Evolutionary conservation across 1,284 basidiomycete species (phyloP), one percentile per base, ranked within the genome.

Genomic region (Stygiomarasmius scandens): DNA sequence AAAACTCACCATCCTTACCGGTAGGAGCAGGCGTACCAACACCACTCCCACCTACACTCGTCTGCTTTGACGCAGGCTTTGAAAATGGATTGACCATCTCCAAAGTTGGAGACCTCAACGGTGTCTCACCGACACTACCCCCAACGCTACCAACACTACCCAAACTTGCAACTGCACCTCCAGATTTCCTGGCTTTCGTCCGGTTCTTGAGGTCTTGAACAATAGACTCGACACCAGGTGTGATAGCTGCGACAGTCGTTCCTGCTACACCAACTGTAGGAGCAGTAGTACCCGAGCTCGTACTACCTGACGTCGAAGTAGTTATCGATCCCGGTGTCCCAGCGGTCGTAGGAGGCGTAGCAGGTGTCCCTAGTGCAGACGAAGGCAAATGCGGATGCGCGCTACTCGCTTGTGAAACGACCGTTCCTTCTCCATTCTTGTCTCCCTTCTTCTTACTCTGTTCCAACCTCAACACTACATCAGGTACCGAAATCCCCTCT

Each of bases 121-220:
- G 49, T 27, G 56, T 29, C 11, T 51, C 38, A 46, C 32, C 22
- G 12, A 47, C 44, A 27, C 51, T 43, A 12, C 43, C 34, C 4
- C 25, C 46, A 8, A 19, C 19, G 20, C 11, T 12, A 14, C 9
- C 22, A n/a, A 16, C 22, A 4, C 56, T 52, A 9, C 58, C 32
- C 14, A 20, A 45, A 34, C 24, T 44, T 2, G 59, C 25, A 20
- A 32, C 47, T 22, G 47, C 23, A 20, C 22, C 34, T 8, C 44
- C 47, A 45, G 20, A 24, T 25, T 43, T 48, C 36, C 49, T 41
- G 23, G 49, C 27, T 63, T 68, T 51, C 50, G 83, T 84, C 76
- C 87, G 89, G 68, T 81, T 83, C 62, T 78, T 83, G 50, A 92
- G 78, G 70, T 92, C 90, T 11, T 92, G 88, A 45, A 92, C 86